Base-by-base conservation (phyloP, 1,284 basidiomycete genomes). In the Tetrapyrgos nigripes region DNA sequence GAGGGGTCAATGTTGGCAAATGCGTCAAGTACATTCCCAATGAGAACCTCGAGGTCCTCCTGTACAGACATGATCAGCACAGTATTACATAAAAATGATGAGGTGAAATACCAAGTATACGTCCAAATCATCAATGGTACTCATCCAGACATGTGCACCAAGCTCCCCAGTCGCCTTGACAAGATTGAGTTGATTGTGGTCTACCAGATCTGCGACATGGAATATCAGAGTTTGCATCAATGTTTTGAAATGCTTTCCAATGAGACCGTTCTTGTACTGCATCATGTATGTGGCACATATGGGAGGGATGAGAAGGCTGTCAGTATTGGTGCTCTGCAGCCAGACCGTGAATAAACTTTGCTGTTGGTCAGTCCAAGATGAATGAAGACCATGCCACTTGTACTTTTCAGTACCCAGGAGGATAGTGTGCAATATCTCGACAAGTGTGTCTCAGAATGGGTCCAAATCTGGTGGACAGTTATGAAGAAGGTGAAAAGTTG, bases 171-270 rank as follows among this genome's bases (percentile, higher is more conserved):
- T 50, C 1, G 73, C 69, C 46, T 70, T 71, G 27, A 59, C 66
- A 1, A 72, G 55, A 9, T 33, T 14, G 56, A 67, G 70, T 19
- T 47, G 40, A 40, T 35, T 50, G 19, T 28, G 28, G 48, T 60
- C 35, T 2, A 73, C 66, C 6, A 76, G 59, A 63, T 72, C 68
- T 47, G 76, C 62, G 1, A 76, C 37, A 58, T 73, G 70, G 56
- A 79, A 79, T 0, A 64, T 43, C 13, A 64, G 67, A 0, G 70
- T 55, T 53, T 78, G 79, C 9, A 65, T 62, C 4, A 82, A 52
- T 1, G 62, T 66, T 59, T 79, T 78, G 57, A 81, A 76, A 19
- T 81, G 77, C 24, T 69, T 70, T 3, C 78, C 77, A 51, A 79
- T 73, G 1, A 82, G 65, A 4, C 66, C 68, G 28, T 75, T 76